These are phyloP conservation scores for Colletotrichum sidae DNA, from an alignment of 2,329 filamentous ascomycete species.

Conservation along the genomic window DNA sequence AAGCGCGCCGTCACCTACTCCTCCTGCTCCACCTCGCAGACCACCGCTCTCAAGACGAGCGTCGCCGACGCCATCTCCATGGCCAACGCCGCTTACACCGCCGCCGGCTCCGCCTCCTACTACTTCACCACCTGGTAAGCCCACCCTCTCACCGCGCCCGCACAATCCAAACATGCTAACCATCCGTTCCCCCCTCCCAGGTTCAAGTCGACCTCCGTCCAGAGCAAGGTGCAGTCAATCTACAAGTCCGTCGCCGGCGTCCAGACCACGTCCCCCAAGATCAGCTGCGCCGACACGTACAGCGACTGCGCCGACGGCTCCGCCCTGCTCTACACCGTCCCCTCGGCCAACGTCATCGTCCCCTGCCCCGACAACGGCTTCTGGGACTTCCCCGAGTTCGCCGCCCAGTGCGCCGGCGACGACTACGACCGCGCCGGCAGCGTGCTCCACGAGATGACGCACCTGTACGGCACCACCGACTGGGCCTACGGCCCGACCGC, in stretches of 20 bases:
- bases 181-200: neutral
- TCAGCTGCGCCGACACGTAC: constrained; percentile 34
- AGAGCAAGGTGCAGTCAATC: constrained; percentile 30
- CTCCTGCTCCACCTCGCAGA: constrained; percentile 29
- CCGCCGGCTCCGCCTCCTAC: constrained; percentile 5
- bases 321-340: constrained; percentile 34
- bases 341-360: constrained; percentile 33
- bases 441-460: constrained; percentile 35
- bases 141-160: too few species aligned
- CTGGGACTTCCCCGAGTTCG: constrained; percentile 34
- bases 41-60: constrained; percentile 15
- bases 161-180: too few species aligned
- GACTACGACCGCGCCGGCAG: constrained; percentile 33
- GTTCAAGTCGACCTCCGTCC: constrained; percentile 32
- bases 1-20: constrained; percentile 35
- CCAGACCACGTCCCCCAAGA: constrained; percentile 32
- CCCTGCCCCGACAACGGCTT: constrained; percentile 37
- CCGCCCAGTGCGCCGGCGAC: constrained; percentile 23
- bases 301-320: constrained; percentile 30
- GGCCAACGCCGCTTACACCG: constrained; percentile 30
- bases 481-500: constrained; percentile 26
- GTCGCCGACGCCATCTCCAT: constrained; percentile 34
- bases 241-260: constrained; percentile 32
- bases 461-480: constrained; percentile 31
- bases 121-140: constrained; percentile 35